Conservation (phyloP, 2,329 filamentous ascomycete species). For the Colletotrichum eleusines region DNA sequence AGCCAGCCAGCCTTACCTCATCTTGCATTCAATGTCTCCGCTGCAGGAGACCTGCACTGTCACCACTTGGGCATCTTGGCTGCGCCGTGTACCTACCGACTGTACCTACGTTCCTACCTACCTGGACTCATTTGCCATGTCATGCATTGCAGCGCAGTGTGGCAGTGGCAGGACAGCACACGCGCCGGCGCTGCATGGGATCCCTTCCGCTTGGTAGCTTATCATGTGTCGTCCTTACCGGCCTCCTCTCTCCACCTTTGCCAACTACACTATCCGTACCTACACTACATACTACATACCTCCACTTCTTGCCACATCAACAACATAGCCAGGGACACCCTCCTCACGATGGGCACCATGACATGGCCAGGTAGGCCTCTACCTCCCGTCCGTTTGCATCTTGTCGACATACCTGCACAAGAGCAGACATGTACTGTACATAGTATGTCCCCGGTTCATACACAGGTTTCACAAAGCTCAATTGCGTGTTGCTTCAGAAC, state of each 20-base stretch:
- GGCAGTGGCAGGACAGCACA: not conserved
- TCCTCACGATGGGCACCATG: conserved; percentile 8
- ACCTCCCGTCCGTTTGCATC: not conserved
- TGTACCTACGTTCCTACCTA: no score
- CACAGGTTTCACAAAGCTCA: conserved; percentile 4
- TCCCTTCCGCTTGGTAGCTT: not conserved
- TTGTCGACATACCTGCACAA: not conserved
- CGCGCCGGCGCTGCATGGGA: not conserved
- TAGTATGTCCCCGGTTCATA: conserved; percentile 1
- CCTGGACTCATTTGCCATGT: conserved; percentile 1
- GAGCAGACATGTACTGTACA: conserved; percentile 11
- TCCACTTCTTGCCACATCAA: not conserved
- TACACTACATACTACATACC: not conserved
- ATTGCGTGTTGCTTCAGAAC: not conserved
- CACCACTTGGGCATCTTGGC: conserved; percentile 7
- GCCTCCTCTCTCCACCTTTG: conserved; percentile 1
- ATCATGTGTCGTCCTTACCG: conserved; percentile 4
- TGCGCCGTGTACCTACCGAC: conserved; percentile 4
- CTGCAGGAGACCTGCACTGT: conserved; percentile 20
- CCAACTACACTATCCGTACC: not conserved
- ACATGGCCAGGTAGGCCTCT: conserved; percentile 2
- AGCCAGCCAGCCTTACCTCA: conserved; percentile 11
- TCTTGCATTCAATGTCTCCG: conserved; percentile 28
- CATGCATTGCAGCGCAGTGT: conserved; percentile 1
- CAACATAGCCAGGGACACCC: conserved; percentile 20